Base-by-base conservation (phyloP, 257 asterid species). In the Linderniella brevidens region DNA sequence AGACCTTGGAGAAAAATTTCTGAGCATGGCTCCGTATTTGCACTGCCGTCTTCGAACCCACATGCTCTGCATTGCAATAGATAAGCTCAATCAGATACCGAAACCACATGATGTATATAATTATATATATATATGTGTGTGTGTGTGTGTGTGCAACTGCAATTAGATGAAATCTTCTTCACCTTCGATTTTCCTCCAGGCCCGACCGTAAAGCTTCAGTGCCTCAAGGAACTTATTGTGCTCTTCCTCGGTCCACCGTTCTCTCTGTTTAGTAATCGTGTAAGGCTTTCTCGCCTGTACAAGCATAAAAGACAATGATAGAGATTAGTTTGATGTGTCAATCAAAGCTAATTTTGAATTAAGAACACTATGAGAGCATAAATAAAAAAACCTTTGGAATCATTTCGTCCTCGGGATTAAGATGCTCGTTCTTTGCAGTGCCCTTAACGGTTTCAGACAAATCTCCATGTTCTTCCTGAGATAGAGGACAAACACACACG, bases 1-100 rank as follows among this genome's bases (percentile, higher is more conserved):
- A 49, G 68, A 88, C 97, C 98, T 88, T 88, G 64, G 92, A 74
- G 72, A 88, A 88, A 57, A 78, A 84, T 61, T 88, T 88, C 73
- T 88, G 98, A 13, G 98, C 98, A 61, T 88, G 98, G 69, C 98
- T 88, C 62, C 98, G 75, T 40, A 88, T 88, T 73, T 88, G 98
- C 57, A 88, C 94, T 4, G 98, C 95, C n/a, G 95, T 84, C 71
- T 88, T 88, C 8, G 93, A 70, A 41, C 93, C 92, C 52, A 88
- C 92, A 43, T 84, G 94, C 72, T 78, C 95, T 88, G 82, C 9
- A 5, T 42, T n/a, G 5, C 18, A 8, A n/a, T 10, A 44, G 17
- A 44, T n/a, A 16, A 16, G 18, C 17, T 5, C 49, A 13, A 25
- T 25, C 32, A 25, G 32, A 25, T 25, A 25, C 32, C 6, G 32